phyloP scores from a whole-genome alignment of 768 basidiomycete species.

The Russula earlei region DNA sequence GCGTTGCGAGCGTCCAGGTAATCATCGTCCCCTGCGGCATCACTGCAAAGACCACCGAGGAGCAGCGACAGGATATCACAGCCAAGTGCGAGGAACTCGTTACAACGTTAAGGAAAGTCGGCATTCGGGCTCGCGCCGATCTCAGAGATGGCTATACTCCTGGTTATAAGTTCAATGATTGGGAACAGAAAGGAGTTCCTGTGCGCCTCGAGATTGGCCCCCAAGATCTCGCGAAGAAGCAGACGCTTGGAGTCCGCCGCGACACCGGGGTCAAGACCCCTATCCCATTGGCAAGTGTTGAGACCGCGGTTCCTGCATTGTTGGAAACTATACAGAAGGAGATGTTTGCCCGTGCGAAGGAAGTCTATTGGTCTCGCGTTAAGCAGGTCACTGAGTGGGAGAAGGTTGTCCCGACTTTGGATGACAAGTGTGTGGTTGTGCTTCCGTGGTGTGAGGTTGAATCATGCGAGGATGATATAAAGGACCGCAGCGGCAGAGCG shows the following conservation, averaged over 20 bases:
- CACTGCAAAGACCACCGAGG: constrained; percentile 71
- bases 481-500: constrained; percentile 83
- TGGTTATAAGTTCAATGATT: constrained; percentile 98
- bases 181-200: constrained; percentile 99
- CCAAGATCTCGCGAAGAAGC: constrained; percentile 73
- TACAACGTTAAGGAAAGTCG: constrained; percentile 57
- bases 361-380: constrained; percentile 59
- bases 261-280: constrained; percentile 56
- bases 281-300: constrained; percentile 41
- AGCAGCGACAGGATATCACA: constrained; percentile 60
- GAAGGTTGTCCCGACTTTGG: constrained; percentile 84
- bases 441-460: constrained; percentile 96
- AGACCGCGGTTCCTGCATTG: constrained; percentile 44
- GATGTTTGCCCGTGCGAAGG: constrained; percentile 76
- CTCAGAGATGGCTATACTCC: constrained; percentile 94
- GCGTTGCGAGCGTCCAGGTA: constrained; percentile 88
- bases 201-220: constrained; percentile 96
- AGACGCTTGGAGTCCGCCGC: constrained; percentile 79
- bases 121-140: constrained; percentile 81
- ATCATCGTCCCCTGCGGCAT: constrained; percentile 91
- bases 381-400: constrained; percentile 80
- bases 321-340: constrained; percentile 83
- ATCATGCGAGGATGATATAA: constrained; percentile 95
- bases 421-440: constrained; percentile 77
- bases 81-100: constrained; percentile 72